These are phyloP conservation scores for Lipomyces sp. DNA, from an alignment of 805 yeast genomes.

Conservation along the genomic window DNA sequence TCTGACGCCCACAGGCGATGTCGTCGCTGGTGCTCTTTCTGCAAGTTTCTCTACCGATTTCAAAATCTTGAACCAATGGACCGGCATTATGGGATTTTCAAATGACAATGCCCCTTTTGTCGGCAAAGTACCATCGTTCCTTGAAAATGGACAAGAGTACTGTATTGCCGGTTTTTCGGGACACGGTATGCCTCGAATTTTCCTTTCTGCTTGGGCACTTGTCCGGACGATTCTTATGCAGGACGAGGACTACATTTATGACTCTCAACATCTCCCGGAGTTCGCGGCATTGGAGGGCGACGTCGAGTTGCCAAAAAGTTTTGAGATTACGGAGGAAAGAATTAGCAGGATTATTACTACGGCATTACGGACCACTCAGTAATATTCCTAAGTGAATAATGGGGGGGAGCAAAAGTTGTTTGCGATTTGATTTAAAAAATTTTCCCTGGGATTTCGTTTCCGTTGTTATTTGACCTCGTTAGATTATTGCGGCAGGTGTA, in stretches of 20 bases:
- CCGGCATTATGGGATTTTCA: conserved; percentile 50
- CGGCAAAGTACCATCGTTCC: conserved; percentile 39
- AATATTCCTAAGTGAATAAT: no score
- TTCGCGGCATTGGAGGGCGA: no score
- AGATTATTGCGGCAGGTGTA: no score
- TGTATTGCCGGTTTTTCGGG: conserved; percentile 51
- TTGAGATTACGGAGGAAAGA: no score
- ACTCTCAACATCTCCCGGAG: conserved; percentile 1
- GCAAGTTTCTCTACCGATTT: conserved; percentile 3
- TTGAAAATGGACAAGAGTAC: conserved; percentile 37
- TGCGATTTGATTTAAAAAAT: no score
- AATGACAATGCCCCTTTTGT: conserved; percentile 44
- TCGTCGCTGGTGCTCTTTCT: conserved; percentile 29
- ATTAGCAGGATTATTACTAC: no score
- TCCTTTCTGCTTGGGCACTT: conserved; percentile 43
- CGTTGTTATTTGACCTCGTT: no score
- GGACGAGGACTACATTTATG: conserved; percentile 19
- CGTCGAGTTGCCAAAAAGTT: no score
- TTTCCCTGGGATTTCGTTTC: no score
- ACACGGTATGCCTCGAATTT: conserved; percentile 52
- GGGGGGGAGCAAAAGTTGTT: no score
- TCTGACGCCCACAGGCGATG: conserved; percentile 18
- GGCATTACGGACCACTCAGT: no score
- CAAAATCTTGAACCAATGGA: conserved; percentile 39
- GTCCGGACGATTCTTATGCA: conserved; percentile 27